phyloP scores from a whole-genome alignment of 768 basidiomycete species.

The Paxillus involutus region DNA sequence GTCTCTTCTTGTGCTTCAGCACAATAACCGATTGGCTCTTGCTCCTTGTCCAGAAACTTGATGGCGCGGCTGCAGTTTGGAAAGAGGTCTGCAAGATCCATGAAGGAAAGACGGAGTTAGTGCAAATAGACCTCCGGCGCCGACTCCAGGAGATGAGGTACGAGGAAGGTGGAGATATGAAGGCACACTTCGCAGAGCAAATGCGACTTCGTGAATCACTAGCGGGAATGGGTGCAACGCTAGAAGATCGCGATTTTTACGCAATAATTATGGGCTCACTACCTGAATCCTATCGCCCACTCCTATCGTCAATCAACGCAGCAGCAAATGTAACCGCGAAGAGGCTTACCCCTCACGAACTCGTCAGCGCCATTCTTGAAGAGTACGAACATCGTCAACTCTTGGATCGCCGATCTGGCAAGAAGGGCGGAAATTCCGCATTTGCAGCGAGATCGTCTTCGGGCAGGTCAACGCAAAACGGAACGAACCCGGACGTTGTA shows the following conservation, averaged over 20 bases:
- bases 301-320: slow-evolving; percentile 19
- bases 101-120: slow-evolving; percentile 20
- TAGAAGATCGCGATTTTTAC: slow-evolving; percentile 18
- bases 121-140: slow-evolving; percentile 22
- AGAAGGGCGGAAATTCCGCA: neutral
- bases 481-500: no score
- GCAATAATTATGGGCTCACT: slow-evolving; percentile 26
- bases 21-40: slow-evolving; percentile 22
- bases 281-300: slow-evolving; percentile 20
- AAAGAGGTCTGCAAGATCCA: slow-evolving; percentile 13
- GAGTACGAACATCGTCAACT: slow-evolving; percentile 13
- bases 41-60: slow-evolving; percentile 11
- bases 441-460: neutral
- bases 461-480: neutral
- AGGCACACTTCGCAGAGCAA: slow-evolving; percentile 19
- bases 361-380: slow-evolving; percentile 17
- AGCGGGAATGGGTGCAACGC: slow-evolving; percentile 16
- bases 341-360: slow-evolving; percentile 10
- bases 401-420: neutral
- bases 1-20: no score
- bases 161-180: slow-evolving; percentile 21
- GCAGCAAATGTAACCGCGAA: slow-evolving; percentile 8
- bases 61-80: slow-evolving; percentile 17
- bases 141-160: slow-evolving; percentile 22
- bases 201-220: neutral